Conservation (phyloP, 2,329 filamentous ascomycete genomes). For the Simplicillium aogashimaense region DNA sequence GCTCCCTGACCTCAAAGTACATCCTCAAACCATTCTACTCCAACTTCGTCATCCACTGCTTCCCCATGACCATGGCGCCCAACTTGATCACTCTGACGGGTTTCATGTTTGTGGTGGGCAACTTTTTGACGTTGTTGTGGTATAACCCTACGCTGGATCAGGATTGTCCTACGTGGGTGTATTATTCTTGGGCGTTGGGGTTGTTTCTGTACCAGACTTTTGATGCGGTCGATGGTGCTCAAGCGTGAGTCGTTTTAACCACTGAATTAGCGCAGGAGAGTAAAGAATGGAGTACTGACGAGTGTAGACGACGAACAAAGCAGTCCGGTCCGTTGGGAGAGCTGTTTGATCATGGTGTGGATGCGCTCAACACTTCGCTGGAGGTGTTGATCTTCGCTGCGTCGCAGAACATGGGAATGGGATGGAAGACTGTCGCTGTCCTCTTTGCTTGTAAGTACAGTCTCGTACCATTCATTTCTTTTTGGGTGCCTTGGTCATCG, state of each 20-base stretch:
- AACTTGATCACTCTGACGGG: conserved; percentile 83
- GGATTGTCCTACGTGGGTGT: conserved; percentile 92
- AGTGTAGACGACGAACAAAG: conserved; percentile 76
- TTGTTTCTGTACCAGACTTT: conserved; percentile 97
- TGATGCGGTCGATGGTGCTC: conserved; percentile 89
- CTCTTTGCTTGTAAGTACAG: conserved; percentile 75
- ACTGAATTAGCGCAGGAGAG: too few species aligned
- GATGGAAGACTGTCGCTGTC: conserved; percentile 76
- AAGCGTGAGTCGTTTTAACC: too few species aligned
- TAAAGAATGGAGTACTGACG: too few species aligned
- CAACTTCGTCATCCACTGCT: conserved; percentile 85
- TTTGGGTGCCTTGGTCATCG: too few species aligned
- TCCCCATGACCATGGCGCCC: conserved; percentile 90
- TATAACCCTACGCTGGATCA: conserved; percentile 91
- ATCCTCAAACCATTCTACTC: conserved; percentile 97
- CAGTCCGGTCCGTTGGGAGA: conserved; percentile 93
- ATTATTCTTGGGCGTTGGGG: conserved; percentile 80
- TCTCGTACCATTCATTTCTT: too few species aligned
- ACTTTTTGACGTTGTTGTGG: conserved; percentile 87
- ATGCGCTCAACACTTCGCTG: conserved; percentile 91
- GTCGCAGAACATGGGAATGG: conserved; percentile 85
- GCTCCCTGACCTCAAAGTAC: conserved; percentile 82
- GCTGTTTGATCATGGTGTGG: conserved; percentile 94
- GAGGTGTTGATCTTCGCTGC: conserved; percentile 88
- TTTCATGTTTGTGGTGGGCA: conserved; percentile 80